Evolutionary conservation across 75 land plant species (phyloP), one percentile per base, ranked within the genome.

Genomic region (Azolla pinnata): DNA sequence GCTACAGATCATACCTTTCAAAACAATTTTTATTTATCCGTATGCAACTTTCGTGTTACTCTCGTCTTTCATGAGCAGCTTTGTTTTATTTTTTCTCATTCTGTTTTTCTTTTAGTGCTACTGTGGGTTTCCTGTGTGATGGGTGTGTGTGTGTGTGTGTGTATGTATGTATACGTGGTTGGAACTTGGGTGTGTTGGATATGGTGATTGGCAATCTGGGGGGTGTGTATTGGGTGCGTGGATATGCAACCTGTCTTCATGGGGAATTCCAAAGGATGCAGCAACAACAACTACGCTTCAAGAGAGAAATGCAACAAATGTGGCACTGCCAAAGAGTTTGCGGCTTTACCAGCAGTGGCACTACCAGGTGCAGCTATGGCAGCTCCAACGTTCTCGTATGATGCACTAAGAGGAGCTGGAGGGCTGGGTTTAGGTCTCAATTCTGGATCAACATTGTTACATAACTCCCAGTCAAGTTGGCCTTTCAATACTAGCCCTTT

Each of bases 241-340:
- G 29, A 52, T 52, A 1, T 52, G 54, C 54, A 25, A 10, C 27
- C 54, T 23, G 57, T 3, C 76, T 59, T 72, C 54, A 69, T 61
- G 66, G n/a, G n/a, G 68, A 60, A 67, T 66, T 75, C 67, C n/a
- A 77, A 77, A 85, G 88, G 82, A 64, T 85, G 88, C 84, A 85
- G 84, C 80, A 85, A 85, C 84, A 85, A 85, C 75, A 85, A 85
- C 73, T 85, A 85, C 72, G 88, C 88, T 31, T 85, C 88, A 57
- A 67, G 88, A 76, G 84, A 81, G 45, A 79, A 73, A 67, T 85
- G 88, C 79, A 85, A 85, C 64, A 85, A 85, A 65, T 85, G 84
- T 33, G 82, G 82, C 19, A 68, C 74, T 64, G 68, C 81, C 56
- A 85, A 78, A 73, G 88, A 81, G 59, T 59, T 73, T 63, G 84